Evolutionary conservation across 129 eudicot genomes (phyloP).

Genomic region (Chrysanthemum makinoi): DNA sequence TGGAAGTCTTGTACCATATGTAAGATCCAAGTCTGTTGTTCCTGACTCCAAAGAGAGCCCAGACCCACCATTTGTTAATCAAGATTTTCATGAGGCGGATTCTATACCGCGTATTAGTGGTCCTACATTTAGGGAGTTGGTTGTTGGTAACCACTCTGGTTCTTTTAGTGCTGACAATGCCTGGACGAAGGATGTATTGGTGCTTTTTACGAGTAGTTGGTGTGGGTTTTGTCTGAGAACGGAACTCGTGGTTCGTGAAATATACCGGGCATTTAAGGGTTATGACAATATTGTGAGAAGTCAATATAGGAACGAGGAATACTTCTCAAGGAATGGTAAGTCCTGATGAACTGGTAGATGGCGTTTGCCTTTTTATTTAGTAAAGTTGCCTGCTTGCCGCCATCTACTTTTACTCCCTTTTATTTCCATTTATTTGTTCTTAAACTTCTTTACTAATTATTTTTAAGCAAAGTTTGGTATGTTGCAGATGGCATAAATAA

Average conservation of each 20-base stretch:
- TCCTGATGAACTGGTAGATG: constrained; percentile 11
- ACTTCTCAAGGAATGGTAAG: constrained; percentile 44
- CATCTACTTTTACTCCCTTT: background rate
- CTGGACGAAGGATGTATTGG: constrained; percentile 64
- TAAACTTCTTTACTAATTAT: background rate
- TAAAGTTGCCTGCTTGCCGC: constrained; percentile 2
- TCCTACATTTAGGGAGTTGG: constrained; percentile 63
- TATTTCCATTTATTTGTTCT: constrained; percentile 6
- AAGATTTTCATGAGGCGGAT: constrained; percentile 74
- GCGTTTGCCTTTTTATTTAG: background rate
- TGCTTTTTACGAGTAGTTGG: constrained; percentile 81
- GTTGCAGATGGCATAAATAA: constrained; percentile 54
- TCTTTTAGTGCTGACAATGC: constrained; percentile 36
- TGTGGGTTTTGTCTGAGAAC: constrained; percentile 93
- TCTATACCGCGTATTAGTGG: constrained; percentile 66
- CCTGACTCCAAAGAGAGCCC: constrained; percentile 45
- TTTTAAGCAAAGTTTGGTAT: constrained; percentile 36
- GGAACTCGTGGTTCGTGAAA: constrained; percentile 89
- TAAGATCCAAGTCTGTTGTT: constrained; percentile 49
- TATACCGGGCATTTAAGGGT: constrained; percentile 62
- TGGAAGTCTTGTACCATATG: constrained; percentile 72
- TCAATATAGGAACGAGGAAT: constrained; percentile 39
- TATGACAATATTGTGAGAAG: constrained; percentile 42
- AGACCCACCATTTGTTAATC: constrained; percentile 81
- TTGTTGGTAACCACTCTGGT: constrained; percentile 55